Evolutionary conservation across 768 basidiomycete genomes (phyloP), one percentile per base, ranked within the genome.

Genomic region (Baorangia bicolor): DNA sequence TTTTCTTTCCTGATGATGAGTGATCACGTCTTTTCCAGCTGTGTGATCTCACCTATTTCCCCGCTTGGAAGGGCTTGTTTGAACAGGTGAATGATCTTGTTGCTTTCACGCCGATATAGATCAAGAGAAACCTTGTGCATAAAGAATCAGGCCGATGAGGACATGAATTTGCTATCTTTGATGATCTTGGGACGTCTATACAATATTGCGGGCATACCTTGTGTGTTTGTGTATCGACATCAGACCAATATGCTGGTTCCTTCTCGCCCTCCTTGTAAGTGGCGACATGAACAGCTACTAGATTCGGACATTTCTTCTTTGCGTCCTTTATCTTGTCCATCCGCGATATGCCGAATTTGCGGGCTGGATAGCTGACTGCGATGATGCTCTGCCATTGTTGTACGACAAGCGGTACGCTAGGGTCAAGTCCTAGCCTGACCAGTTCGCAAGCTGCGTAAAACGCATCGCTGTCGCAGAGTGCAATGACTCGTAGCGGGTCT

Each of bases 301-400:
- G 75, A 47, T 92, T 75, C 0, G 96, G 95, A 69, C 95, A 98
- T 60, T 84, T 83, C 71, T 89, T 86, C 73, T 85, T 80, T 8
- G 96, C 92, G 43, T 95, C 91, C 65, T 86, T 81, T 55, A 86
- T 75, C 68, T 85, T 87, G 71, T 87, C 88, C 84, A 93, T 91
- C 43, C 96, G 77, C n/a, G 92, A 91, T 63, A 99, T 95, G 5
- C 95, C 96, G 67, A 82, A 98, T 65, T 85, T 85, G 59, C 97
- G 82, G 0, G 97, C 96, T 5, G 94, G 87, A 67, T 99, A 98
- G 72, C 95, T 98, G 59, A 98, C 89, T 0, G 97, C 97, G 55
- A 99, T 98, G 50, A 95, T 68, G 16, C 84, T 78, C 42, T 90
- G 83, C 94, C 94, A 95, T 60, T 96, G 94, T 41, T 87, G 79